Base-by-base conservation (phyloP, 306 rosid species). In the Luffa acutangula region DNA sequence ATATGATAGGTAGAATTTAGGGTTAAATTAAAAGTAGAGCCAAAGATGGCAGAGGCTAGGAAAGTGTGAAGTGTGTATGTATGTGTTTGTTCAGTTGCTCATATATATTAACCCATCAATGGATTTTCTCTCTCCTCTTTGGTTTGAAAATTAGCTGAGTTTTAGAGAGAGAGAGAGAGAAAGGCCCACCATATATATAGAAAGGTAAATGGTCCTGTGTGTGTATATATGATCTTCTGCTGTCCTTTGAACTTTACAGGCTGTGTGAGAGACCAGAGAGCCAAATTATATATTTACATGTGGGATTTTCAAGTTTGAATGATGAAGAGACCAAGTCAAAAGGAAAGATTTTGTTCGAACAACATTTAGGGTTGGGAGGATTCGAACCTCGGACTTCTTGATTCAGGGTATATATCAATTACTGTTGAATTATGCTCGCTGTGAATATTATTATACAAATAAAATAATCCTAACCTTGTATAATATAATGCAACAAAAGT, bases 161-260 rank as follows among this genome's bases (percentile, higher is more conserved):
- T 65, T 54, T 45, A 74, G 75, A 78, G 59, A 49, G 84, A 81
- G 8, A 71, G 67, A 67, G 60, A 75, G 79, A 62, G 76, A 77
- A n/a, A 43, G 77, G 59, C 21, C 77, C 77, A 72, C 77, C 39
- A 25, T 31, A 49, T 31, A 70, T 71, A 49, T 71, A 72, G 58
- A 21, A 72, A 72, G 59, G 77, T 6, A 46, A 43, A 84, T 83
- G 89, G 86, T 86, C 93, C 91, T 85, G 64, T 78, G 17, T 57
- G 21, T 64, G 12, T 65, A 65, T 65, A 37, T 65, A 17, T 65
- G 74, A 83, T 85, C 37, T 53, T 57, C 66, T 80, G 65, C 82
- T 93, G 93, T 88, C 87, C 85, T 87, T 81, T 81, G 31, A 65
- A 74, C 97, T 89, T 94, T 92, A 94, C 96, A 94, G 97, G 91